Evolutionary conservation across 2,329 filamentous ascomycete genomes (phyloP), one percentile per base, ranked within the genome.

Genomic region (Curvularia sp.): DNA sequence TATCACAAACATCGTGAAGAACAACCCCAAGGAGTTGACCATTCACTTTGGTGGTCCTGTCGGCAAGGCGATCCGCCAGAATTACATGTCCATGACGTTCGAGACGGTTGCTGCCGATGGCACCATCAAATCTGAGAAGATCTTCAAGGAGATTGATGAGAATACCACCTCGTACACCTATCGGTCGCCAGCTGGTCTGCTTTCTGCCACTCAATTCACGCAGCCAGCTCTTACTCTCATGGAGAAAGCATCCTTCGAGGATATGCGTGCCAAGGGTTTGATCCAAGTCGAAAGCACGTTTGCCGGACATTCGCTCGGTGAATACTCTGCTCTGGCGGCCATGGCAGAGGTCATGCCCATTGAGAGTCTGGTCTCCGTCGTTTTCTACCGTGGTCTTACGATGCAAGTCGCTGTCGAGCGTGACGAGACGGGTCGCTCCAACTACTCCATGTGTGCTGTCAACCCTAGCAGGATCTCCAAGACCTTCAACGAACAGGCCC

Each of bases 81-180:
- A 99, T 81, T 99, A 99, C 84, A 98, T 98, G 90, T 89, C 94
- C 60, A 99, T 99, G 95, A 98, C 94, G 48, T 99, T 98, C 79
- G 95, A 99, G 83, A 96, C 94, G n/a, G 93, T 99, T 53, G 90
- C 90, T 58, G 83, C 91, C 1, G 95, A 99, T 77, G 95, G 95
- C 26, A 87, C 87, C 35, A 93, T 97, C 82, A 98, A 97, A 81
- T 97, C 95, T 0, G 95, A 99, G 84, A 96, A 94, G 81, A 99
- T 99, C 76, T 99, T 99, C 86, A 98, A 99, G 84, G 93, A 96
- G 73, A 93, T 99, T 71, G 87, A 90, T 72, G 95, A 98, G 81
- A 89, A 85, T 75, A 98, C 94, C 2, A 91, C 91, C 5, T 98
- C 91, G 0, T 99, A 99, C 84, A 99, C 95, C 1, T 99, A 98